Conservation (phyloP, 306 rosid species). For the Alnus glutinosa region DNA sequence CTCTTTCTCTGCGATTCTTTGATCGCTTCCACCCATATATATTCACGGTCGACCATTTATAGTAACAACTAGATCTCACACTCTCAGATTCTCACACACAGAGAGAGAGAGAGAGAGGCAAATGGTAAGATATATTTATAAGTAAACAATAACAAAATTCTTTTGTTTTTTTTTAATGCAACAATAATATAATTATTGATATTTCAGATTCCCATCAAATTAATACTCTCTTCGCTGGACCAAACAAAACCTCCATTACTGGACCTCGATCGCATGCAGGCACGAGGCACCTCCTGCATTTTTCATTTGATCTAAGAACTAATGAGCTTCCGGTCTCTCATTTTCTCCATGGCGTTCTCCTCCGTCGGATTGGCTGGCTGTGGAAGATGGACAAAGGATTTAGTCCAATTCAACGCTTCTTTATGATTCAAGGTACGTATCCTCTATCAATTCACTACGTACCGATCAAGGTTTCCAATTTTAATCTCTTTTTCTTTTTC, state of each 20-base stretch:
- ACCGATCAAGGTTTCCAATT: background rate
- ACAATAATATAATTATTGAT: background rate
- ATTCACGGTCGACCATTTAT: too few species aligned
- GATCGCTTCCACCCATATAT: background rate
- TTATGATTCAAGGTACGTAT: background rate
- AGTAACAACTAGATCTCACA: slow-evolving; percentile 25
- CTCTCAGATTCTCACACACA: slow-evolving; percentile 3
- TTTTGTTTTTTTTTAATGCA: too few species aligned
- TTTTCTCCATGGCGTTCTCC: background rate
- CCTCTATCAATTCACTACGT: background rate
- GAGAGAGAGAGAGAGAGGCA: slow-evolving; percentile 8
- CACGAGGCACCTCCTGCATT: background rate
- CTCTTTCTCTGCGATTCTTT: slow-evolving; percentile 13
- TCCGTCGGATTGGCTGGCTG: background rate
- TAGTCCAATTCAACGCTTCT: background rate
- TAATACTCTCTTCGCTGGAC: background rate
- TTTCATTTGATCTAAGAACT: background rate
- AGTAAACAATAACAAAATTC: background rate
- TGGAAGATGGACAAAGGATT: background rate
- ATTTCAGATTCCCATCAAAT: background rate
- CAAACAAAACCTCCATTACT: background rate
- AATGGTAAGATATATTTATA: background rate
- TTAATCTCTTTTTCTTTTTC: too few species aligned
- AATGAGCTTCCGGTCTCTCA: slow-evolving; percentile 6
- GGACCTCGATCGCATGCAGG: background rate